Percentiles rank a stretch among this genome's conserved stretches.
phyloP scores from a whole-genome alignment of 1,139 yeast species.

The Scheffersomyces titani region DNA sequence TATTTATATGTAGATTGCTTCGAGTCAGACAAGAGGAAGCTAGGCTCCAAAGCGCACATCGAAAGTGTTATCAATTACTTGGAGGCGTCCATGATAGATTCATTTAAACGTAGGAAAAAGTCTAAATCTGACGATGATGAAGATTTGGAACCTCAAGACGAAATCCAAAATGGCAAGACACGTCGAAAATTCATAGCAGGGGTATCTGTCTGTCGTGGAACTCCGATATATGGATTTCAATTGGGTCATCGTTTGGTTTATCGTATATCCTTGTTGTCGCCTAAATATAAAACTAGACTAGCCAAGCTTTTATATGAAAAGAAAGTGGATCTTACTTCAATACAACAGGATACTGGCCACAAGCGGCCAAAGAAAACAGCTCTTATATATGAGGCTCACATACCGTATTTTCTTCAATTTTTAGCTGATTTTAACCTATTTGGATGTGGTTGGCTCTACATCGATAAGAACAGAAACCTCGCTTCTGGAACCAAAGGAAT shows the following conservation, averaged over 20 bases:
- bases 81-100: conserved; percentile 18
- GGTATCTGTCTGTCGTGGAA: conserved; percentile 66
- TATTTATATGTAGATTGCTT: conserved; percentile 66
- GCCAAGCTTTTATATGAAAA: conserved; percentile 61
- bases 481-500: neutral
- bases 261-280: conserved; percentile 69
- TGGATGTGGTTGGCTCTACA: conserved; percentile 78
- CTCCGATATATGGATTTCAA: conserved; percentile 83
- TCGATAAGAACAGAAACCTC: conserved; percentile 12
- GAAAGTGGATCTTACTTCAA: conserved; percentile 21
- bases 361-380: conserved; percentile 15
- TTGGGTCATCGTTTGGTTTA: conserved; percentile 63
- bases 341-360: neutral
- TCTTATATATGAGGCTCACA: conserved; percentile 67
- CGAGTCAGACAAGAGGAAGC: conserved; percentile 11
- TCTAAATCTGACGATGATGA: conserved; percentile 6
- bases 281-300: conserved; percentile 59
- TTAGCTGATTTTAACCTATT: conserved; percentile 78
- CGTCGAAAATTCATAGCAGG: conserved; percentile 57
- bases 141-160: conserved; percentile 8
- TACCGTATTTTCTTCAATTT: conserved; percentile 77
- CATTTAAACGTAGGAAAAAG: conserved; percentile 15
- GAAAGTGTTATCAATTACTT: conserved; percentile 27
- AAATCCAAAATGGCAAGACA: conserved; percentile 10
- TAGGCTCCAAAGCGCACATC: neutral